A percentile compares a stretch with the other conserved stretches of the same genome.
phyloP scores from a whole-genome alignment of 371 early-diverging fungal species.

The Chytridium lagenaria region DNA sequence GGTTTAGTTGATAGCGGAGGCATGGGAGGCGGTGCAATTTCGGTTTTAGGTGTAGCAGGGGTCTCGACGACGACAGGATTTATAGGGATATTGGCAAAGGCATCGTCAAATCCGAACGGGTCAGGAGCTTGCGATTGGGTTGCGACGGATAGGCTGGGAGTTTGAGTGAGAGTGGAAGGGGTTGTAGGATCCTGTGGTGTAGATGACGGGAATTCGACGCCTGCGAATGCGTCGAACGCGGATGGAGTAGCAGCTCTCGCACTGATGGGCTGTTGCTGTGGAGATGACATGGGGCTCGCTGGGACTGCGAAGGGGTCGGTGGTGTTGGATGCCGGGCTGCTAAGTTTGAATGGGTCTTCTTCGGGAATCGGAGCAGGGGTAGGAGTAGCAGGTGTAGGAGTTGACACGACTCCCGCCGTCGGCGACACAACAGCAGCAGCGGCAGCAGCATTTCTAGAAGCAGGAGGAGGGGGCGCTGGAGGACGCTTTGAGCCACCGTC shows the following conservation, averaged over 20 bases:
- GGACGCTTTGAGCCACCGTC: constrained; percentile 24
- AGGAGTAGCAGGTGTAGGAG: background rate
- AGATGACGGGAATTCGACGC: background rate
- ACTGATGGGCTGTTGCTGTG: background rate
- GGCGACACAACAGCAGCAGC: background rate
- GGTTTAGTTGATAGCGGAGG: constrained; percentile 35
- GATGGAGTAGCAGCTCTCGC: background rate
- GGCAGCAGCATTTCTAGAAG: constrained; percentile 14
- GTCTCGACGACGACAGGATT: background rate
- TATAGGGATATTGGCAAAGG: background rate
- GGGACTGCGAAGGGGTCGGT: background rate
- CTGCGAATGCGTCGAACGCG: background rate
- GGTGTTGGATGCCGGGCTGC: background rate
- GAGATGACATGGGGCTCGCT: background rate
- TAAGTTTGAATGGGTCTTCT: constrained; percentile 17
- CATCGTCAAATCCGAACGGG: background rate
- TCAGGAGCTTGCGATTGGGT: too few relatives aligned
- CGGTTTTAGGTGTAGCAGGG: constrained; percentile 6
- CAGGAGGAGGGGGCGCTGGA: constrained; percentile 46
- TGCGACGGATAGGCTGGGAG: too few relatives aligned
- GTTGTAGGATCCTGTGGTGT: too few relatives aligned
- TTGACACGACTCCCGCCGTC: background rate
- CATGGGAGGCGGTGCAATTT: constrained; percentile 32
- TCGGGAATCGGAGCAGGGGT: background rate
- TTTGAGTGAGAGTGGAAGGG: too few relatives aligned